Percentiles rank a stretch among this genome's conserved stretches.
Evolutionary conservation across 257 asterid genomes (phyloP).

Genomic region (Buddleja alternifolia): DNA sequence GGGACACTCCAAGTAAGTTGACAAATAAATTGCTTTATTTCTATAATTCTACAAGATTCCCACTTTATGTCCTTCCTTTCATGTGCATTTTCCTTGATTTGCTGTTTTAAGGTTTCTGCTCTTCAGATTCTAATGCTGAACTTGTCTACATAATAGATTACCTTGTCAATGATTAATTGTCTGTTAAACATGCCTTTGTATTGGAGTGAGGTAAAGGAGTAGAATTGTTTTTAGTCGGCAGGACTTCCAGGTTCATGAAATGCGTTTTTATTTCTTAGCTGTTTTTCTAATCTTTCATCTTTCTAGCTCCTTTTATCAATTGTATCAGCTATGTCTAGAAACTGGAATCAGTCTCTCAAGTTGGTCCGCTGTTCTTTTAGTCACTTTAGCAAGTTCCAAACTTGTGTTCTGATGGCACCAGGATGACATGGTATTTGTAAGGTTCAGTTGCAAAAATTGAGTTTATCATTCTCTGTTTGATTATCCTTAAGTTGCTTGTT

Average conservation of each 20-base stretch:
- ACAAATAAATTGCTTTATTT: not conserved
- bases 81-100: not conserved
- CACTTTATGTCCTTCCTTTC: not conserved
- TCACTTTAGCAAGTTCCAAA: not conserved
- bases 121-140: not conserved
- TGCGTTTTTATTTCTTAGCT: not conserved
- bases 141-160: too few relatives aligned
- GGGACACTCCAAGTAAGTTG: constrained; percentile 88
- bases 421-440: not conserved
- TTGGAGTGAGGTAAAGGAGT: not conserved
- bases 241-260: not conserved
- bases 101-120: not conserved
- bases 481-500: too few relatives aligned
- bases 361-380: not conserved
- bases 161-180: too few relatives aligned
- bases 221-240: not conserved
- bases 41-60: too few relatives aligned
- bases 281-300: not conserved
- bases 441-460: not conserved
- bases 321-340: not conserved
- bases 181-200: too few relatives aligned
- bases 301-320: not conserved
- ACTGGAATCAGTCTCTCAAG: not conserved
- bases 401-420: not conserved
- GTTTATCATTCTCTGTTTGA: too few relatives aligned